Evolutionary conservation across 1,284 basidiomycete species (phyloP), one percentile per base, ranked within the genome.

Genomic region (Coniophora puteana): DNA sequence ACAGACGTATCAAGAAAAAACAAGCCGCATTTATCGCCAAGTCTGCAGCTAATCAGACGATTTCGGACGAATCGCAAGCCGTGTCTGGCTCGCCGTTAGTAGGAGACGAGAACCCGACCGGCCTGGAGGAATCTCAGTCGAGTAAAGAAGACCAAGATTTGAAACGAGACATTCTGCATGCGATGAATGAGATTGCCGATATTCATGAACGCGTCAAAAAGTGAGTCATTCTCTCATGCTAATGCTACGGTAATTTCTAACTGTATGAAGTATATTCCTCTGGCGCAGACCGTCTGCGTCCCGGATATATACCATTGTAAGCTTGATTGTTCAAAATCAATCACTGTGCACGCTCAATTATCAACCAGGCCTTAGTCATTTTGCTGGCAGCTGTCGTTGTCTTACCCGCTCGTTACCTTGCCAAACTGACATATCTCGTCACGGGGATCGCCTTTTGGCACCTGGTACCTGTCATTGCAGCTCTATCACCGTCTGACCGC

Each of bases 121-220:
- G 62, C 26, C 49, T 66, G 13, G 67, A 70, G 33, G 58, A 63
- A 24, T 36, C 48, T 3, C 45, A 52, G n/a, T 61, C 67, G n/a
- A 53, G 43, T 24, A 43, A 66, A 31, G 58, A 67, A 24, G 68
- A 71, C 35, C 63, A 65, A 36, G 71, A 70, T 49, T 33, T 78
- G 12, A 74, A 72, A 51, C 63, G 64, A 8, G 49, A 63, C n/a
- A 47, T 62, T 2, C 51, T 84, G 23, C 54, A 65, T 37, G 25
- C 57, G 8, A 32, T 80, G 40, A 67, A 67, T 36, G 70, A 74
- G 35, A 51, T 78, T 22, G 73, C 75, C 5, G 82, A 85, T 53
- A 38, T 81, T 6, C 76, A 85, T 48, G 85, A 89, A 55, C 69
- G 81, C 26, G 49, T 83, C 28, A 74, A 74, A 59, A 85, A 83